Evolutionary conservation across 805 yeast genomes (phyloP).

Genomic region (Ogataea polymorpha): DNA sequence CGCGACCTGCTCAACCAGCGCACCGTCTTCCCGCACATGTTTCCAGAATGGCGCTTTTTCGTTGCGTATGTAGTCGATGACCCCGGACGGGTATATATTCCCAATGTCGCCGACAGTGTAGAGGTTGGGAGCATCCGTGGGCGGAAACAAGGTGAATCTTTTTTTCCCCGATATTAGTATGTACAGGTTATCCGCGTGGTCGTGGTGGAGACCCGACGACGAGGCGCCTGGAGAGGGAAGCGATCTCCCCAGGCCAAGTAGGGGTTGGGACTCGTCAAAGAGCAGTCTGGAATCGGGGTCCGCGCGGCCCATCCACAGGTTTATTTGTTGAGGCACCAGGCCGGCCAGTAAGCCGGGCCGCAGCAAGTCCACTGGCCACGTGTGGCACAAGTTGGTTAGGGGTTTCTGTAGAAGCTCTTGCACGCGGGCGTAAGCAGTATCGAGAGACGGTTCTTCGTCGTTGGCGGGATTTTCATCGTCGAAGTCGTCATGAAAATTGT

Average conservation of each 20-base stretch:
- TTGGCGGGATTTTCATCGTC: constrained; percentile 29
- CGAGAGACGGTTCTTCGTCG: neutral
- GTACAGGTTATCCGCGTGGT: constrained; percentile 75
- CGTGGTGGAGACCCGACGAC: constrained; percentile 77
- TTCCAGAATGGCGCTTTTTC: constrained; percentile 62
- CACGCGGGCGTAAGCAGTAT: constrained; percentile 41
- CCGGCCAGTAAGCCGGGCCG: constrained; percentile 39
- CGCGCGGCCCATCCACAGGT: constrained; percentile 65
- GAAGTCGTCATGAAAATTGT: constrained; percentile 48
- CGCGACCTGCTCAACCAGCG: constrained; percentile 48
- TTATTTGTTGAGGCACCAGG: constrained; percentile 66
- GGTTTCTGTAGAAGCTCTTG: constrained; percentile 61
- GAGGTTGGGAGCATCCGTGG: constrained; percentile 55
- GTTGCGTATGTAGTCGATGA: constrained; percentile 58
- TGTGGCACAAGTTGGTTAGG: constrained; percentile 40
- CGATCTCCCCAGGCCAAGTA: constrained; percentile 48
- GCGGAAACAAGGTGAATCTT: constrained; percentile 65
- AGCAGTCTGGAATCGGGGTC: constrained; percentile 5
- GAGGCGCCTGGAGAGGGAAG: constrained; percentile 49
- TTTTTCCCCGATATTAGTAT: constrained; percentile 58
- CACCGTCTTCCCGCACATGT: constrained; percentile 59
- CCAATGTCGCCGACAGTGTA: constrained; percentile 64
- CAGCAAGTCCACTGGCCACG: constrained; percentile 34
- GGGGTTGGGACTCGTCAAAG: constrained; percentile 19
- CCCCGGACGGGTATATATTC: constrained; percentile 54